phyloP scores from a whole-genome alignment of 306 rosid species.

The Cucumis sativus region Cucumber_9930_V3 NC_026659.2:24483001-24483500 shows the following conservation, averaged over 20 bases:
- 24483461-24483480: neutral
- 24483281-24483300: slow-evolving; percentile 34
- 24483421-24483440: neutral
- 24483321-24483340: neutral
- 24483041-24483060: neutral
- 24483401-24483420: neutral
- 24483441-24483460: neutral
- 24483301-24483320: neutral
- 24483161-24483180: neutral
- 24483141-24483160: neutral
- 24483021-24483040: slow-evolving; percentile 4
- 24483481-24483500: neutral
- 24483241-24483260: slow-evolving; percentile 34
- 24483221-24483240: slow-evolving; percentile 53
- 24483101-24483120: slow-evolving; percentile 74
- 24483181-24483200: slow-evolving; percentile 3
- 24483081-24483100: slow-evolving; percentile 66
- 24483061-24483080: slow-evolving; percentile 66
- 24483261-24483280: slow-evolving; percentile 79
- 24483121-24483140: slow-evolving; percentile 88
- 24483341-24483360: neutral
- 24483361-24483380: neutral
- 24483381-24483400: neutral
- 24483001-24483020: neutral
- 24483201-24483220: slow-evolving; percentile 44